Base-by-base conservation (phyloP, 1,284 basidiomycete genomes). In the Puccinia coronata region DNA sequence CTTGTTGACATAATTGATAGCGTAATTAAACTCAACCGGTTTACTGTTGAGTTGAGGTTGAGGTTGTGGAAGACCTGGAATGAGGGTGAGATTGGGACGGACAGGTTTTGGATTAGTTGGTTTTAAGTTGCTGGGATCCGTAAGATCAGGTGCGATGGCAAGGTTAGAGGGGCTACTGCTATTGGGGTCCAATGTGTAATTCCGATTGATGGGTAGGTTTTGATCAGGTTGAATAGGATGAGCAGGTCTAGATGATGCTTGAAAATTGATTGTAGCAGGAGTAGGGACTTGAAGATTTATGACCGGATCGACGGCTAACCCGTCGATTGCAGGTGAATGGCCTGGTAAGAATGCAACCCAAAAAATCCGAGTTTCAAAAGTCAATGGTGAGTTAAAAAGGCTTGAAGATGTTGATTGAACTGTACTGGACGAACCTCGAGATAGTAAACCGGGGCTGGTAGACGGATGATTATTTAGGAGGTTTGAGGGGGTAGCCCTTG, bases 1-100 rank as follows among this genome's bases (percentile, higher is more conserved):
- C 36, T 81, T 81, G 34, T 81, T 81, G n/a, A 81, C 79, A 43
- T 81, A 81, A 67, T 74, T 81, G 49, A 81, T 81, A 23, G 79
- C 79, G 63, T 81, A 81, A 51, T 81, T 81, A 31, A 81, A 81
- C 61, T 81, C 79, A 61, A 81, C 79, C 31, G 79, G 79, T 51
- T 80, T 80, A 28, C 28, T 59, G 43, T 80, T 80, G 65, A 80
- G 51, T 43, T 80, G 71, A 18, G 55, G 25, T 49, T 71, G 67
- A 14, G 61, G 28, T 36, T 23, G 59, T 23, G n/a, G 31, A 47
- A 59, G 3, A n/a, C 47, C 51, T 49, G 34, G 65, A 36, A 57
- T 69, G 25, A 59, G 20, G 53, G 65, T 72, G 47, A 69, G 36
- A 43, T 78, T 63, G 11, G 55, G 49, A 49, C 51, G 53, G 41